A percentile compares a stretch with the other conserved stretches of the same genome.
phyloP scores from a whole-genome alignment of 2,329 filamentous ascomycete genomes.

The Penicillium palitans region DNA sequence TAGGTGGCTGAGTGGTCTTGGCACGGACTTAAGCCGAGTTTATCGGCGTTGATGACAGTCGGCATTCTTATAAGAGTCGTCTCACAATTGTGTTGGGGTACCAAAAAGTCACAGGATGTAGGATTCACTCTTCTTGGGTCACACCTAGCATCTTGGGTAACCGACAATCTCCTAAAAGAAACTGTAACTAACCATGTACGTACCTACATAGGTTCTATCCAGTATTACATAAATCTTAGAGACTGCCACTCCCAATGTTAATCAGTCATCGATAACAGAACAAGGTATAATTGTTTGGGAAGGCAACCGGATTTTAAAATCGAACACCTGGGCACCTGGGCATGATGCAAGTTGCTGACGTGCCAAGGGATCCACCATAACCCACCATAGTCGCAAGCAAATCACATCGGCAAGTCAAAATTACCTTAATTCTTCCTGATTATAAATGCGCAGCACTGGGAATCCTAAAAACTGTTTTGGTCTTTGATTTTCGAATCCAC shows the following conservation, averaged over 20 bases:
- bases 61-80: no score
- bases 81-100: background rate
- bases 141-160: background rate
- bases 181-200: no score
- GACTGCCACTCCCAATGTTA: background rate
- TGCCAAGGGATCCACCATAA: background rate
- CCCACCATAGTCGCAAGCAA: background rate
- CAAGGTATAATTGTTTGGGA: no score
- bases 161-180: no score
- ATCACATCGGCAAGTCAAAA: background rate
- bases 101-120: background rate
- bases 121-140: background rate
- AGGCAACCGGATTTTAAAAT: background rate
- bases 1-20: conserved; percentile 9
- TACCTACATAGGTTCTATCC: background rate
- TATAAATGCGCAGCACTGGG: background rate
- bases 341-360: background rate
- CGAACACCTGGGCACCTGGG: background rate
- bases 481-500: background rate
- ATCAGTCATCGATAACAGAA: background rate
- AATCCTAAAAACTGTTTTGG: background rate
- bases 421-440: background rate
- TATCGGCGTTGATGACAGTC: background rate
- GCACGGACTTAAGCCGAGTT: conserved; percentile 6
- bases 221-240: background rate